These are phyloP conservation scores for Tetrahymena malaccensis DNA, from an alignment of 73 alveolate genomes.

Conservation along the genomic window DNA sequence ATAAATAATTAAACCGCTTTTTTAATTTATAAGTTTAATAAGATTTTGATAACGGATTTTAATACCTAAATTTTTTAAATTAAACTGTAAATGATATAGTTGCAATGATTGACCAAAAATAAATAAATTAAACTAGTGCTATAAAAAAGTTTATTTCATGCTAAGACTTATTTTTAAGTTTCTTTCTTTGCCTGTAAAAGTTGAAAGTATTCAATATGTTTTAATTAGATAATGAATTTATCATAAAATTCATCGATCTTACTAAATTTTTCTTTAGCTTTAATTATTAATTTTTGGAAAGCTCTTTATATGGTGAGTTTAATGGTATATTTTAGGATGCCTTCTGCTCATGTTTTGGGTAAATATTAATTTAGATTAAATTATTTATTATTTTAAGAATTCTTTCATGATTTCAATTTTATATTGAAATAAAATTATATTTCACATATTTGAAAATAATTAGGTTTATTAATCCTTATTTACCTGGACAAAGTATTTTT, in stretches of 20 bases:
- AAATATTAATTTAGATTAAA: too few relatives aligned
- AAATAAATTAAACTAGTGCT: neutral
- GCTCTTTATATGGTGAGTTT: neutral
- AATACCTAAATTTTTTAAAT: too few relatives aligned
- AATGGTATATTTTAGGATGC: neutral
- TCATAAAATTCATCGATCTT: neutral
- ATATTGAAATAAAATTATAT: too few relatives aligned
- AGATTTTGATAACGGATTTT: too few relatives aligned
- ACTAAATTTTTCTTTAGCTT: neutral
- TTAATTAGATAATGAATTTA: neutral
- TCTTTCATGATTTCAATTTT: too few relatives aligned
- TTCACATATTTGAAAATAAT: too few relatives aligned
- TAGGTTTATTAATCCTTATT: neutral
- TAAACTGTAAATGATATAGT: too few relatives aligned
- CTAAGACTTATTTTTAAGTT: neutral
- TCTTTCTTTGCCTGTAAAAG: neutral
- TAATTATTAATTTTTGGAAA: neutral
- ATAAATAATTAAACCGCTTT: too few relatives aligned
- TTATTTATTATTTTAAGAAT: too few relatives aligned
- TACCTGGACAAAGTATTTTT: neutral
- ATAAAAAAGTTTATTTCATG: neutral
- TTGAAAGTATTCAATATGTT: neutral
- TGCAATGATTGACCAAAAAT: too few relatives aligned
- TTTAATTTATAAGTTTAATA: too few relatives aligned
- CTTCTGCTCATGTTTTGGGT: neutral